phyloP scores from a whole-genome alignment of 2,329 filamentous ascomycete species.

The Colletotrichum cuscutae region DNA sequence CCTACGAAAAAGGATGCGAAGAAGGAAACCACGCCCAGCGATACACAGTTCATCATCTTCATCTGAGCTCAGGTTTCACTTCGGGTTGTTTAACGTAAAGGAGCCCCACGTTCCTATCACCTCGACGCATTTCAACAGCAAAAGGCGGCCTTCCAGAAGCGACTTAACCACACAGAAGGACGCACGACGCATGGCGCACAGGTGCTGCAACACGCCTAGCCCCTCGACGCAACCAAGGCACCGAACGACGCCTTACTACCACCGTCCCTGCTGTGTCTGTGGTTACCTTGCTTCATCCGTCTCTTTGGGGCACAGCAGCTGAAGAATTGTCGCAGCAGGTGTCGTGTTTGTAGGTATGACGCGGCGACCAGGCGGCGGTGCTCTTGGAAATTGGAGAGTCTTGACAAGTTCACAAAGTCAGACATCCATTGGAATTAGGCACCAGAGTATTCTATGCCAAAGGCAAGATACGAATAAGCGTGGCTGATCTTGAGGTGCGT shows the following conservation, averaged over 20 bases:
- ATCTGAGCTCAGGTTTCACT: neutral
- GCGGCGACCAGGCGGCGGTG: constrained; percentile 11
- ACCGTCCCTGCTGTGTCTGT: constrained; percentile 22
- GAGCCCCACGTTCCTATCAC: neutral
- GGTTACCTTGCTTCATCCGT: neutral
- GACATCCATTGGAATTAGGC: no score
- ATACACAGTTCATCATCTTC: neutral
- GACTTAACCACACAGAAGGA: neutral
- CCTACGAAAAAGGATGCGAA: neutral
- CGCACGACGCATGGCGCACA: neutral
- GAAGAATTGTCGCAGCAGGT: constrained; percentile 17
- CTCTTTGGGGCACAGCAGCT: neutral
- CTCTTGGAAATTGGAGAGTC: neutral
- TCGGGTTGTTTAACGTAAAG: no score
- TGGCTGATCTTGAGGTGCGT: neutral
- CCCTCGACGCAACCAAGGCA: neutral
- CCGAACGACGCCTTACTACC: neutral
- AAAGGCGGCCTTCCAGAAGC: neutral
- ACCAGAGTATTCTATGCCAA: no score
- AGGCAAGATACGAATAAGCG: no score
- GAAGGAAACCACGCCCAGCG: neutral
- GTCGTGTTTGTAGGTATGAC: constrained; percentile 13
- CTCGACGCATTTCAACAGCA: neutral
- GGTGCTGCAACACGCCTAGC: neutral
- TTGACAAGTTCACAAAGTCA: no score